Base-by-base conservation (phyloP, 2,329 filamentous ascomycete genomes). In the Parascedosporium putredinis region DNA sequence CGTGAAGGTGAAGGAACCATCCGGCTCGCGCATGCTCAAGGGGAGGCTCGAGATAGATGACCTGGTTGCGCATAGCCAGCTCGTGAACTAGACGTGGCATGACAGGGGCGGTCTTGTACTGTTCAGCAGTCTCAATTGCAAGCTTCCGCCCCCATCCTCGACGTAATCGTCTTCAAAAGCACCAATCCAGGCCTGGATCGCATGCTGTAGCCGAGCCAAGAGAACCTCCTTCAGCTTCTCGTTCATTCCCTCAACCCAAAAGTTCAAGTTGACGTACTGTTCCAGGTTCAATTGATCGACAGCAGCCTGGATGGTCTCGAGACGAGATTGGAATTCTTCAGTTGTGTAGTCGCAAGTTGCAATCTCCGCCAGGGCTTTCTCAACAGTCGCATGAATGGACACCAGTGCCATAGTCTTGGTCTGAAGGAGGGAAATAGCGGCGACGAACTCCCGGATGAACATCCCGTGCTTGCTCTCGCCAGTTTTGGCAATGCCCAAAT, bases 281-380 rank as follows among this genome's bases (percentile, higher is more conserved):
- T 98, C 91, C 51, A 98, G 69, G 59, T 97, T 97, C 48, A 99
- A 77, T 68, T 96, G 90, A 71, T 99, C 94, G 33, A 98, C 90
- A 16, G 89, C 85, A 50, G 84, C 83, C 64, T 99, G 93, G 50
- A 98, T 89, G 1, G 79, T 80, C 62, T 95, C 87, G 18, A 98
- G 70, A 36, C 86, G 84, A 18, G 82, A 73, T 56, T 86, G 83
- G 62, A 99, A 95, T 8, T 84, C 79, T n/a, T 80, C 70, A 5
- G 81, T 75, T 44, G 88, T 84, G 62, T 96, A 98, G 1, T 84
- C 74, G 59, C 94, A 98, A 2, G 80, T 85, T 55, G 86, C 84
- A 25, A 99, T 74, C 58, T 97, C 90, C 29, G 81, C 75, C 53
- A 96, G 71, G 0, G 89, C 85, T 60, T 88, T 89, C 59, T 95